A percentile compares a stretch with the other conserved stretches of the same genome.
These are phyloP conservation scores for Buddleja alternifolia DNA, from an alignment of 257 asterid species.

Conservation along the genomic window DNA sequence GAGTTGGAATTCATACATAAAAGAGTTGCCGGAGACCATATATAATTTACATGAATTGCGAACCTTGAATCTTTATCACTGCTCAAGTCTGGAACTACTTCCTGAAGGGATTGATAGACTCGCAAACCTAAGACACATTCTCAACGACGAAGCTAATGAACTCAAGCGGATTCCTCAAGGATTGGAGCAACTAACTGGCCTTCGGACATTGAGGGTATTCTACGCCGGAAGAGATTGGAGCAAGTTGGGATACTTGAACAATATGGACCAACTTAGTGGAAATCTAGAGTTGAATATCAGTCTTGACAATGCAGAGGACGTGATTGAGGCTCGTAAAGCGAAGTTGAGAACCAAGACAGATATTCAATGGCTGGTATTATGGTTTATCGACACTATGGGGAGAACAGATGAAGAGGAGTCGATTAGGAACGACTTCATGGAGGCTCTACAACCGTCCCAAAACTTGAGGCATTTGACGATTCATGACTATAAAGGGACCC, in stretches of 20 bases:
- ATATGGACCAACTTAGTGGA: conserved; percentile 1
- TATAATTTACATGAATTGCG: conserved; percentile 23
- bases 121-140: conserved; percentile 24
- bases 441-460: conserved; percentile 23
- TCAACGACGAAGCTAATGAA: not conserved
- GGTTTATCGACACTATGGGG: not conserved
- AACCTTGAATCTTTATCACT: conserved; percentile 14
- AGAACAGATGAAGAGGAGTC: not conserved
- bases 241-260: conserved; percentile 8
- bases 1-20: not conserved
- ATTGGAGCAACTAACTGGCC: conserved; percentile 1
- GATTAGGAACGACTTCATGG: conserved; percentile 5
- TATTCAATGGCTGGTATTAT: not conserved
- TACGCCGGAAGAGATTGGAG: not conserved
- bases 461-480: conserved; percentile 10
- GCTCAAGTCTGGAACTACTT: conserved; percentile 5
- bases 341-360: conserved; percentile 14
- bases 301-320: not conserved
- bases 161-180: conserved; percentile 3
- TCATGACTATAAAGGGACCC: conserved; percentile 20
- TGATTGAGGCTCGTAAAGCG: conserved; percentile 22
- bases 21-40: conserved; percentile 28
- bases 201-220: not conserved
- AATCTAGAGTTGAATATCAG: not conserved
- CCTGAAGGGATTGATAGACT: conserved; percentile 29